Conservation (phyloP, 192 early-diverging fungal species). For the Rhizoclosmatium sp. region DNA sequence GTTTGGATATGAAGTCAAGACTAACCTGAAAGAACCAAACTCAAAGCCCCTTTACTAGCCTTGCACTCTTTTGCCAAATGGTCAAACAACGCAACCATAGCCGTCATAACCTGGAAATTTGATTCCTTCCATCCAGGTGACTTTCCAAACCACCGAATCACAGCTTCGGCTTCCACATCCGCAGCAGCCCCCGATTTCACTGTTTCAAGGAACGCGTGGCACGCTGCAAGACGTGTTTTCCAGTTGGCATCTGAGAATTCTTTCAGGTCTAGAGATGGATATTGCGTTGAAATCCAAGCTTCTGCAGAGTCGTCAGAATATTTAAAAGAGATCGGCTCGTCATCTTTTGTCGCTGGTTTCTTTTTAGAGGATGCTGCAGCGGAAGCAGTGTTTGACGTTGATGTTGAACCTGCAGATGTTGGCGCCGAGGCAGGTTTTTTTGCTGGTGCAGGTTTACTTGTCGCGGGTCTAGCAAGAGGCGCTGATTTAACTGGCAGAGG, state of each 20-base stretch:
- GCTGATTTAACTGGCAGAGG: slow-evolving; percentile 2
- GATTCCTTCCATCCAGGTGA: slow-evolving; percentile 97
- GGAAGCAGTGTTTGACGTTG: slow-evolving; percentile 22
- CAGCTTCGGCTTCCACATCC: slow-evolving; percentile 77
- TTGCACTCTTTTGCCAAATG: slow-evolving; percentile 60
- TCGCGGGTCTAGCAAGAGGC: background rate
- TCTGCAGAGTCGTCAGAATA: slow-evolving; percentile 75
- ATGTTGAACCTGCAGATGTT: slow-evolving; percentile 24
- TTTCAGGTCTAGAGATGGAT: slow-evolving; percentile 64
- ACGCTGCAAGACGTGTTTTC: slow-evolving; percentile 82
- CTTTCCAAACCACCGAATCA: slow-evolving; percentile 79
- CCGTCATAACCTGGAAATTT: slow-evolving; percentile 92
- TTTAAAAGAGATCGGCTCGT: slow-evolving; percentile 66
- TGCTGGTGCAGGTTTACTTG: background rate
- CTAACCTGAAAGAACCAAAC: slow-evolving; percentile 13
- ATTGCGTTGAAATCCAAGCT: slow-evolving; percentile 65
- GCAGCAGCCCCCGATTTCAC: slow-evolving; percentile 60
- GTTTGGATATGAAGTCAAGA: background rate
- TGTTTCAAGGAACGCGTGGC: slow-evolving; percentile 77
- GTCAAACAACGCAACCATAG: slow-evolving; percentile 78
- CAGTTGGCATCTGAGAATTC: slow-evolving; percentile 78
- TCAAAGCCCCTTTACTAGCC: slow-evolving; percentile 22
- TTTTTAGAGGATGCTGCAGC: slow-evolving; percentile 37
- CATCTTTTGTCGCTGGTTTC: slow-evolving; percentile 42
- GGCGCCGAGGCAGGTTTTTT: slow-evolving; percentile 23